Conservation (phyloP, 2,329 filamentous ascomycete genomes). For the Aspergillus flavus region DNA sequence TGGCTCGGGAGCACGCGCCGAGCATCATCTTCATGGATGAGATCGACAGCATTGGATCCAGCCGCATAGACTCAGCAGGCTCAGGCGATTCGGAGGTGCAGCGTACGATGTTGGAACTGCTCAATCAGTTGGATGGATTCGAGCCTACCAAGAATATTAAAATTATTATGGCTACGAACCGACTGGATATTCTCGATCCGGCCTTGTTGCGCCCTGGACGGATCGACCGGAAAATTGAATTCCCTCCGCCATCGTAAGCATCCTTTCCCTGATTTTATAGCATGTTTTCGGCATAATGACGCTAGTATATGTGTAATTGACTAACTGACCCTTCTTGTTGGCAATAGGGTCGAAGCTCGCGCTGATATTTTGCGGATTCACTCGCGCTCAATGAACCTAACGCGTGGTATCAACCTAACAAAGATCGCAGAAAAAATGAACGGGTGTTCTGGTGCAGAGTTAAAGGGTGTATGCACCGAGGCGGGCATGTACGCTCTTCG, state of each 20-base stretch:
- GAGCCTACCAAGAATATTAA: conserved; percentile 99
- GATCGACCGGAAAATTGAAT: conserved; percentile 98
- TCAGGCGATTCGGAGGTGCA: conserved; percentile 98
- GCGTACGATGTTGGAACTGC: conserved; percentile 95
- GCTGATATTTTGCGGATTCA: conserved; percentile 98
- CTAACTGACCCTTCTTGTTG: conserved; percentile 21
- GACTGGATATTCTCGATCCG: conserved; percentile 94
- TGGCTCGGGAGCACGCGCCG: conserved; percentile 96
- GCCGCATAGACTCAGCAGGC: conserved; percentile 91
- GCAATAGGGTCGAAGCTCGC: conserved; percentile 74
- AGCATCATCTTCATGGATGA: conserved; percentile 99
- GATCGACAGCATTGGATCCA: conserved; percentile 98
- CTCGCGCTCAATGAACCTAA: conserved; percentile 97
- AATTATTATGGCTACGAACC: conserved; percentile 99
- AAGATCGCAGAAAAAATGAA: conserved; percentile 99
- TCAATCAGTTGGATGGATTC: conserved; percentile 98
- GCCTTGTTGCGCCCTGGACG: conserved; percentile 92
- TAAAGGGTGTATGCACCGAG: conserved; percentile 99
- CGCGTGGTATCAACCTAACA: conserved; percentile 91
- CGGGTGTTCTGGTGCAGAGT: conserved; percentile 92
- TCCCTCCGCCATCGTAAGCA: conserved; percentile 80
- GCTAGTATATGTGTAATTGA: conserved; percentile 5
- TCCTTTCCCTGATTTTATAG: neutral
- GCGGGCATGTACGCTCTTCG: conserved; percentile 97
- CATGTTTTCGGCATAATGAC: neutral